Base-by-base conservation (phyloP, 2,329 filamentous ascomycete species). In the Colletotrichum neosansevieriae region DNA sequence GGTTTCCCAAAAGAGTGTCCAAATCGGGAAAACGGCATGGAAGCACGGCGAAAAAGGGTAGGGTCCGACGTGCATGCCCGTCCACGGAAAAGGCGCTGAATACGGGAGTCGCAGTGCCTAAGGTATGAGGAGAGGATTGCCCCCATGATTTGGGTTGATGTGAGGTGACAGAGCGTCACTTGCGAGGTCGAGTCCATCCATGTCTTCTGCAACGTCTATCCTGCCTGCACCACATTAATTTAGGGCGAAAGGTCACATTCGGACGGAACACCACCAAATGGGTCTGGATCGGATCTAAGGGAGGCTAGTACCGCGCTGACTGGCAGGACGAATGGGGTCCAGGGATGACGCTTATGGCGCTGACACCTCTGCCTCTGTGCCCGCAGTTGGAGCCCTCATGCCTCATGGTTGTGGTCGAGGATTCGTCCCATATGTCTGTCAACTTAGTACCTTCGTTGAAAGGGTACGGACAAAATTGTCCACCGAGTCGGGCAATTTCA, bases 341-440 rank as follows among this genome's bases (percentile, higher is more conserved):
- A 63, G 61, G 61, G 53, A 63, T 63, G 61, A 63, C 53, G 53
- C 34, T 54, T 38, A 45, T 34, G 53, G 34, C n/a, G n/a, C 17
- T 45, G 42, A 45, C 42, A 19, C 15, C 29, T 11, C 36, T 38
- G 10, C 10, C 36, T 4, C 36, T 38, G 1, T 38, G 6, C 36
- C 36, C 29, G 6, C 29, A 29, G 29, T 29, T 29, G 29, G 6
- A 29, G 29, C 29, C 29, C 6, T 29, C 29, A 29, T 29, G 6
- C 29, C 6, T 29, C 29, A 29, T 29, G 6, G 29, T 29, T 29
- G 6, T 29, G 29, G 29, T 2, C 29, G 29, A 15, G 36, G 2
- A 11, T 38, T 38, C 36, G 36, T 38, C 36, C 36, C 36, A 15
- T 38, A 9, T 38, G 11, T 38, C 34, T 38, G 6, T 38, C 34